Percentiles rank a stretch among this genome's conserved stretches.
phyloP scores from a whole-genome alignment of 257 asterid species.

The Penstemon davidsonii region DNA sequence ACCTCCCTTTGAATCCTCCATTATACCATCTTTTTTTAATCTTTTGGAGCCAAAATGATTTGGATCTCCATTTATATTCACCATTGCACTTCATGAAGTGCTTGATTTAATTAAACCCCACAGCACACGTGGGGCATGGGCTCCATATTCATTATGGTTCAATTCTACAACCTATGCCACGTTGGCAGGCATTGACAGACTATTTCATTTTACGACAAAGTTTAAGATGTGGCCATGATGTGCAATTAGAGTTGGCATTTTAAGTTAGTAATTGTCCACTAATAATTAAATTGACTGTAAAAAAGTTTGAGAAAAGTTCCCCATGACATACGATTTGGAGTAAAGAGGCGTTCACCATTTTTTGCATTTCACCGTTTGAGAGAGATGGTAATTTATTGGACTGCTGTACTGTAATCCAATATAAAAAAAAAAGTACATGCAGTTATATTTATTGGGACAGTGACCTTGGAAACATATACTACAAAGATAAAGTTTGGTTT shows the following conservation, averaged over 20 bases:
- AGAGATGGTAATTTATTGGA: background rate
- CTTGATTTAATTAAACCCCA: background rate
- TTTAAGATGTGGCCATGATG: conserved; percentile 4
- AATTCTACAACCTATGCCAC: conserved; percentile 13
- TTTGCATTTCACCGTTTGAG: conserved; percentile 6
- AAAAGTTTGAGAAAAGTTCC: background rate
- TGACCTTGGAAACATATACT: conserved; percentile 32
- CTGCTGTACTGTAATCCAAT: conserved; percentile 19
- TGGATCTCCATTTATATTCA: too few species aligned
- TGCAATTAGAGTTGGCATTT: background rate
- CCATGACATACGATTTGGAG: background rate
- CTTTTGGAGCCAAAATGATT: too few species aligned
- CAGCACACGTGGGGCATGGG: background rate
- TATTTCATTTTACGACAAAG: background rate
- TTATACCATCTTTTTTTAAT: too few species aligned
- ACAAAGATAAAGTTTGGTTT: background rate
- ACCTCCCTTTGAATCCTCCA: too few species aligned
- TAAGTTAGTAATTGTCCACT: background rate
- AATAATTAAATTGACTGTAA: background rate
- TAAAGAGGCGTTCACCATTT: background rate
- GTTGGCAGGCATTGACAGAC: background rate
- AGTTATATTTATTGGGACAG: background rate
- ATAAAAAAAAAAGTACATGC: background rate
- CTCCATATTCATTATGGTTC: background rate
- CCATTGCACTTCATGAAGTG: background rate